These are phyloP conservation scores for Ophiostoma piceae DNA, from an alignment of 2,329 filamentous ascomycete species.

Conservation along the genomic window DNA sequence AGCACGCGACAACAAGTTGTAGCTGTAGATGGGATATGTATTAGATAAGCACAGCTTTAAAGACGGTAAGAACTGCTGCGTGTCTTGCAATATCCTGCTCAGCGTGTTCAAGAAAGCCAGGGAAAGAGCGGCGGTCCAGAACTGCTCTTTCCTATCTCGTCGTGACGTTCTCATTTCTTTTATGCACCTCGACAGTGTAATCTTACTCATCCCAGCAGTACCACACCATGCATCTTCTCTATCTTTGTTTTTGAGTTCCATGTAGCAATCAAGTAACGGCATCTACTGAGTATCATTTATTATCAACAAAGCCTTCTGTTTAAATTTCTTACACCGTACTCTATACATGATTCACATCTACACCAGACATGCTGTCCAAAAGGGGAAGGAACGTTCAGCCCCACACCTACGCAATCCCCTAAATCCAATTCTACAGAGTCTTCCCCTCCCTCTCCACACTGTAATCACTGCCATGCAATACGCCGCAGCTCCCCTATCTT, in stretches of 20 bases:
- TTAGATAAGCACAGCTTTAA: too few relatives aligned
- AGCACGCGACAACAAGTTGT: background rate
- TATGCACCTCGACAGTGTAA: slow-evolving; percentile 4
- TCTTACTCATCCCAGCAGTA: background rate
- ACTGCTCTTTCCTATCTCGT: background rate
- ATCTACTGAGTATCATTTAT: background rate
- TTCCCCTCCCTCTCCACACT: slow-evolving; percentile 9
- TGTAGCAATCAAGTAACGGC: too few relatives aligned
- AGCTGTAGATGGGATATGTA: background rate
- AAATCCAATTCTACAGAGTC: background rate
- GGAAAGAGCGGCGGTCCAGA: background rate
- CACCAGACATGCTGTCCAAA: background rate
- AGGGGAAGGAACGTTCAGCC: background rate
- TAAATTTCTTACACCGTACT: too few relatives aligned
- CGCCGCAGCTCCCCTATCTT: slow-evolving; percentile 8
- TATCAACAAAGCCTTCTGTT: background rate
- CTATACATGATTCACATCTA: too few relatives aligned
- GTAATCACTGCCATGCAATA: slow-evolving; percentile 2
- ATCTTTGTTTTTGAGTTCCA: background rate
- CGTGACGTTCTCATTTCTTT: background rate
- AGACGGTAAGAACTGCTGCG: background rate
- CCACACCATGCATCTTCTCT: background rate
- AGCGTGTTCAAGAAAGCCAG: background rate
- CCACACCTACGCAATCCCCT: slow-evolving; percentile 7
- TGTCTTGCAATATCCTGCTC: background rate